These are phyloP conservation scores for Immersiporthe knoxdaviesiana DNA, from an alignment of 2,329 filamentous ascomycete genomes.

Conservation along the genomic window DNA sequence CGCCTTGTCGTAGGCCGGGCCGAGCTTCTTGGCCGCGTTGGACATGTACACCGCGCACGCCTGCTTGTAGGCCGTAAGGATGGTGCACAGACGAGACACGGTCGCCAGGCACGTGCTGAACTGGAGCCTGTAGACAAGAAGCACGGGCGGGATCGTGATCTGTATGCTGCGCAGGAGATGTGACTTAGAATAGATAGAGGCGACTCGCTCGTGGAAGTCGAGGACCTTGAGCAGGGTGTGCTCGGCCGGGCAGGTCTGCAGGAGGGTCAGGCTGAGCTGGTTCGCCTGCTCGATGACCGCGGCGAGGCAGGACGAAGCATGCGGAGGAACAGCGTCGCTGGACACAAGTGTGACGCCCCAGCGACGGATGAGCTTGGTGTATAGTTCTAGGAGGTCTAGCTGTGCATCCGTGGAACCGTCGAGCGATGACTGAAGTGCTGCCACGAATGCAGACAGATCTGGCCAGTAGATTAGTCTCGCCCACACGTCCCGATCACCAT, in stretches of 20 bases:
- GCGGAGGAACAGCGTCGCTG: conserved; percentile 39
- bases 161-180: conserved; percentile 58
- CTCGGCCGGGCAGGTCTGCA: conserved; percentile 54
- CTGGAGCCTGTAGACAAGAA: conserved; percentile 70
- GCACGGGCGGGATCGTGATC: conserved; percentile 68
- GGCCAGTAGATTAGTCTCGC: not conserved
- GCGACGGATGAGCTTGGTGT: conserved; percentile 66
- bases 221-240: conserved; percentile 61
- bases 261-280: conserved; percentile 60
- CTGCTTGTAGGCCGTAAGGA: conserved; percentile 73
- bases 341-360: conserved; percentile 56
- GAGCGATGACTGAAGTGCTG: conserved; percentile 41
- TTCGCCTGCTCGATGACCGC: conserved; percentile 54
- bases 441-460: conserved; percentile 19
- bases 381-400: conserved; percentile 65
- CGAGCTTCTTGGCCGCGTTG: conserved; percentile 37
- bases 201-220: conserved; percentile 70
- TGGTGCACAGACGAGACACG: conserved; percentile 69
- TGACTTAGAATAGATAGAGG: conserved; percentile 57
- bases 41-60: conserved; percentile 70
- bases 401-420: conserved; percentile 57
- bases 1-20: conserved; percentile 55
- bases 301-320: conserved; percentile 45
- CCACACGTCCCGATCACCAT: not conserved
- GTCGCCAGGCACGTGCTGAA: conserved; percentile 67